A percentile compares a stretch with the other conserved stretches of the same genome.
These are phyloP conservation scores for Blastocystis hominis DNA, from an alignment of 352 stramenopile species.

Conservation along the genomic window DNA sequence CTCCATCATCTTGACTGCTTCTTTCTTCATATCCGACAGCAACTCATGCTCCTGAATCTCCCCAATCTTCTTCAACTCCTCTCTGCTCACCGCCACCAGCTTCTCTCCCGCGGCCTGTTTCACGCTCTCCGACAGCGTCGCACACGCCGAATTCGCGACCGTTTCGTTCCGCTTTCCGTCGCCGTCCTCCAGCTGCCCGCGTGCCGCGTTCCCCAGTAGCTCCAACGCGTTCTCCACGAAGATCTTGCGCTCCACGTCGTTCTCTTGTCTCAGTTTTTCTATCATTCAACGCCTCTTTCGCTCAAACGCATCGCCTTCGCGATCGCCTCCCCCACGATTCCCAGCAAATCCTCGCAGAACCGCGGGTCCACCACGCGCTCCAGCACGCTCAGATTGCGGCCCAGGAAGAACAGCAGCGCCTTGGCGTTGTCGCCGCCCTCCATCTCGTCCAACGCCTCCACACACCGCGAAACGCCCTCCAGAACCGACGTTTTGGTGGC, in stretches of 20 bases:
- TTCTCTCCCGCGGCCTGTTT: neutral
- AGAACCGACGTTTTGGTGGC: neutral
- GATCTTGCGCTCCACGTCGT: slow-evolving; percentile 22
- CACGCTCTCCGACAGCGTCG: neutral
- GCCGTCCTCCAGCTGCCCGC: neutral
- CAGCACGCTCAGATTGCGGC: neutral
- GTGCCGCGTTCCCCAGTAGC: neutral
- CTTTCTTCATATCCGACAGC: neutral
- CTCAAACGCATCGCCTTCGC: neutral
- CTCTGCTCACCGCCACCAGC: neutral
- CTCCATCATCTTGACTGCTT: neutral
- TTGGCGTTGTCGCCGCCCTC: neutral
- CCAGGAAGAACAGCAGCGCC: neutral
- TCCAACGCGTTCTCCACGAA: neutral
- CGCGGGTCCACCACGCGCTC: neutral
- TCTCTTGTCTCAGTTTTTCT: neutral
- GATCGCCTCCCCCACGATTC: neutral
- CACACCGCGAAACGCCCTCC: neutral
- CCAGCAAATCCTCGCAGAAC: neutral
- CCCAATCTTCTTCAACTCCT: neutral
- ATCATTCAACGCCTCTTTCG: neutral
- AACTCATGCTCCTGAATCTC: neutral
- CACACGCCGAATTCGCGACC: neutral
- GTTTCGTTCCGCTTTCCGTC: neutral
- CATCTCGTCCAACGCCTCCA: neutral